Evolutionary conservation across 805 yeast genomes (phyloP).

Genomic region (Pichia californica): DNA sequence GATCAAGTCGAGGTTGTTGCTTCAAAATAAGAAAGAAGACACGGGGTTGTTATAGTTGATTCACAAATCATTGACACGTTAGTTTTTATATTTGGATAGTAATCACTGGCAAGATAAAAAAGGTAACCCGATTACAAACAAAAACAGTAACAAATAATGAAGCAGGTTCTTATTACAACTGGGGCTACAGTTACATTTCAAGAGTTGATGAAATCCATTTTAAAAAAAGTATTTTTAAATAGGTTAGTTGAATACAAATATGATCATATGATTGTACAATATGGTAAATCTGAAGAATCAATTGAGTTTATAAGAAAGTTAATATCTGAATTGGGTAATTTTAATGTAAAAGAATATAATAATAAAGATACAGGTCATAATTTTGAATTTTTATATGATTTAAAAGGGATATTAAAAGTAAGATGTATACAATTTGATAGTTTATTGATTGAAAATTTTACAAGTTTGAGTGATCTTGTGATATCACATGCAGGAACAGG

Average conservation of each 20-base stretch:
- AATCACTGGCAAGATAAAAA: no score
- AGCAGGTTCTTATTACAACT: conserved; percentile 54
- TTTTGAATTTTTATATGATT: background rate
- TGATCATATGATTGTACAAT: conserved; percentile 46
- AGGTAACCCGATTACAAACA: no score
- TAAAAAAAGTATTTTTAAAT: conserved; percentile 31
- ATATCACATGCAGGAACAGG: conserved; percentile 93
- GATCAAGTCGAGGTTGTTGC: no score
- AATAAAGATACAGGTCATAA: background rate
- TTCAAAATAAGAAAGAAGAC: no score
- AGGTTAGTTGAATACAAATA: conserved; percentile 34
- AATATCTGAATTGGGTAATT: background rate
- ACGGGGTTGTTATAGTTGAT: no score
- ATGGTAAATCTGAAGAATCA: conserved; percentile 35
- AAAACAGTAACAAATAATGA: background rate
- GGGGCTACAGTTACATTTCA: conserved; percentile 90
- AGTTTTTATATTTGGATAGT: no score
- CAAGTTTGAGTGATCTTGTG: conserved; percentile 48
- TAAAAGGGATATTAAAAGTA: conserved; percentile 26
- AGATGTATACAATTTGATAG: conserved; percentile 43
- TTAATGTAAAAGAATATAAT: background rate
- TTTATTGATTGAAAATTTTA: conserved; percentile 33
- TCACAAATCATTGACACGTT: no score
- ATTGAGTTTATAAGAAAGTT: conserved; percentile 6
- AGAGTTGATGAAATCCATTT: conserved; percentile 41